Percentiles rank a stretch among this genome's conserved stretches.
Conservation (phyloP, 2,329 filamentous ascomycete species). For the Paraconiothyrium sp. region DNA sequence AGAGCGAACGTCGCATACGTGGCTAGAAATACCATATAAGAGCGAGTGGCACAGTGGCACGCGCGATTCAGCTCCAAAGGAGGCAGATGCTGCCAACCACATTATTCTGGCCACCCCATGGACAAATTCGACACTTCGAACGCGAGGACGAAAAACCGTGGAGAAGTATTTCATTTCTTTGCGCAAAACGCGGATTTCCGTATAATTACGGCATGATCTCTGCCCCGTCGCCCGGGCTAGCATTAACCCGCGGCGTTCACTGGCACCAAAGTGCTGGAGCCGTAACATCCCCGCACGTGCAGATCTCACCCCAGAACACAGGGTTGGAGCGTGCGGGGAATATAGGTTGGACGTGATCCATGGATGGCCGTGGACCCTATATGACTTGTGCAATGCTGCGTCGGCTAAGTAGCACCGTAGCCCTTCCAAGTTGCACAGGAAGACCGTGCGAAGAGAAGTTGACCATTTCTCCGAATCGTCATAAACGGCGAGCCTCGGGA, state of each 20-base stretch:
- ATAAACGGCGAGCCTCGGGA: not conserved
- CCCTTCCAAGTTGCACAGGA: not conserved
- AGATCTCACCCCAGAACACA: slow-evolving; percentile 1
- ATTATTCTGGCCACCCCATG: not conserved
- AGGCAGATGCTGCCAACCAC: not conserved
- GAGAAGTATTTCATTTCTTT: not conserved
- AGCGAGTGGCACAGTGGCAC: too few relatives aligned
- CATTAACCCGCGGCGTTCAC: not conserved
- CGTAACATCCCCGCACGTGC: not conserved
- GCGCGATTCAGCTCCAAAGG: not conserved
- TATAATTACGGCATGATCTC: not conserved
- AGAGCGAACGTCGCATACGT: too few relatives aligned
- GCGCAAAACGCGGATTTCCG: not conserved
- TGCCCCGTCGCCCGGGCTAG: not conserved
- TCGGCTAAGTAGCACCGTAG: not conserved
- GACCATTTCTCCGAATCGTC: not conserved
- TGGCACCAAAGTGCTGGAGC: not conserved
- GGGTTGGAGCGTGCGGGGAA: not conserved
- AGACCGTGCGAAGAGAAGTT: not conserved
- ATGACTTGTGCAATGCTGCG: not conserved
- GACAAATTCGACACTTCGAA: not conserved
- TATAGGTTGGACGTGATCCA: not conserved
- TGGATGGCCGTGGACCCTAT: not conserved
- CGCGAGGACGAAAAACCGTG: not conserved
- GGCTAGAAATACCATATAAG: too few relatives aligned